phyloP scores from a whole-genome alignment of 2,329 filamentous ascomycete species.

The Penicillium crustosum region DNA sequence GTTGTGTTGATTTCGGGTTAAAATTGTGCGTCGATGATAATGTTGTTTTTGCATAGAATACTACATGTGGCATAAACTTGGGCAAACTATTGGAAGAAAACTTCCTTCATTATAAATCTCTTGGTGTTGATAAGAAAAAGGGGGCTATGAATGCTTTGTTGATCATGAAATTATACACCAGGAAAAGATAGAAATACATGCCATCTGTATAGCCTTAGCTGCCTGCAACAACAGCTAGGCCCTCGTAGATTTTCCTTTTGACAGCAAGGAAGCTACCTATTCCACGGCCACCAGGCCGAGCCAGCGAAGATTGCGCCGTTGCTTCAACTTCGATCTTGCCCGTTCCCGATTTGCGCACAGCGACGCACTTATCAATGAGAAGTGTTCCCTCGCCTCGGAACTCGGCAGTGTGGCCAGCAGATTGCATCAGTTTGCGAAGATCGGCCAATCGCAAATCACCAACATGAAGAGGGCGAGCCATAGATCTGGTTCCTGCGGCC shows the following conservation, averaged over 20 bases:
- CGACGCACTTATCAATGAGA: conserved; percentile 82
- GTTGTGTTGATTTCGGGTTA: background rate
- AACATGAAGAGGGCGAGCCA: conserved; percentile 86
- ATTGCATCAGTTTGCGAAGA: conserved; percentile 78
- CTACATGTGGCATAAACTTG: background rate
- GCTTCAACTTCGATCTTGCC: conserved; percentile 87
- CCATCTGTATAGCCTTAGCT: conserved; percentile 45
- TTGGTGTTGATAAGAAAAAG: background rate
- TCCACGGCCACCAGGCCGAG: conserved; percentile 47
- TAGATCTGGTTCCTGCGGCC: conserved; percentile 70
- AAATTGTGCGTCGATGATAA: background rate
- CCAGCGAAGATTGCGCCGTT: conserved; percentile 56
- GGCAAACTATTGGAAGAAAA: background rate
- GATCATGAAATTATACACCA: conserved; percentile 11
- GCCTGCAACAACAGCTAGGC: conserved; percentile 83
- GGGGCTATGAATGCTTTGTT: conserved; percentile 6
- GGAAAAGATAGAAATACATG: conserved; percentile 18
- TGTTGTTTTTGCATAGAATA: background rate
- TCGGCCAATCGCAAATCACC: conserved; percentile 89
- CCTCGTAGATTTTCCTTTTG: conserved; percentile 88
- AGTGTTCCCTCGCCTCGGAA: conserved; percentile 91
- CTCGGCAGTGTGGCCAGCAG: conserved; percentile 80
- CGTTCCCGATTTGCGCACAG: conserved; percentile 83
- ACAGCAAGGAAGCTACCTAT: conserved; percentile 80
- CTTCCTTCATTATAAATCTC: background rate